These are phyloP conservation scores for Cladosporium phlei DNA, from an alignment of 2,329 filamentous ascomycete genomes.

Conservation along the genomic window DNA sequence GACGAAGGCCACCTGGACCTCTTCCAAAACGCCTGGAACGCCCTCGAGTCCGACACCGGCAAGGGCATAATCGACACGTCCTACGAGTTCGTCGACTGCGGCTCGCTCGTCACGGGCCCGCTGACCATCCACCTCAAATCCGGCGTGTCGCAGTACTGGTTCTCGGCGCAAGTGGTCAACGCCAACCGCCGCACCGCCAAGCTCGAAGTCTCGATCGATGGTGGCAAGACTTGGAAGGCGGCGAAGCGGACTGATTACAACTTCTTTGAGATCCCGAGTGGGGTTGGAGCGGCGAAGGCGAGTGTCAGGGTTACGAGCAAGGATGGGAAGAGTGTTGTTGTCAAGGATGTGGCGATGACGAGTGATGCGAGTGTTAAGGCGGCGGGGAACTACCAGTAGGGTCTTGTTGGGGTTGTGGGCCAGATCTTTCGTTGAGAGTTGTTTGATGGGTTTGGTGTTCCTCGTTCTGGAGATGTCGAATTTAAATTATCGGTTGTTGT, in stretches of 20 bases:
- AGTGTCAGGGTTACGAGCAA: slow-evolving; percentile 19
- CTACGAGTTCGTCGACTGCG: slow-evolving; percentile 50
- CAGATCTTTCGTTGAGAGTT: no score
- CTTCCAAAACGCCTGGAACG: slow-evolving; percentile 48
- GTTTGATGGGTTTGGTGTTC: no score
- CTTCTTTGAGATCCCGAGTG: slow-evolving; percentile 21
- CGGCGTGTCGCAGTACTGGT: slow-evolving; percentile 50
- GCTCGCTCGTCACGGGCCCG: slow-evolving; percentile 44
- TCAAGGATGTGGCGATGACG: slow-evolving; percentile 20
- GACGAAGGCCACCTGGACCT: slow-evolving; percentile 52
- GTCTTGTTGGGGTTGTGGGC: no score
- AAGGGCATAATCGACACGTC: slow-evolving; percentile 47
- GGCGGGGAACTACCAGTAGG: slow-evolving; percentile 19
- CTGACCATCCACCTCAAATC: slow-evolving; percentile 52
- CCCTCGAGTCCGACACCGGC: slow-evolving; percentile 39
- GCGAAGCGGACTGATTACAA: slow-evolving; percentile 48
- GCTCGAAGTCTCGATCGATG: slow-evolving; percentile 59
- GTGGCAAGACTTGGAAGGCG: slow-evolving; percentile 55
- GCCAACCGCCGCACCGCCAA: slow-evolving; percentile 52
- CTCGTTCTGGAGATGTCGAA: no score
- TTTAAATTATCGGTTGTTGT: no score
- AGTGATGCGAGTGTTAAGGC: slow-evolving; percentile 18
- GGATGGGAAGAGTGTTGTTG: slow-evolving; percentile 17
- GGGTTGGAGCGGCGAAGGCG: slow-evolving; percentile 17
- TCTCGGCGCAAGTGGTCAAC: slow-evolving; percentile 62